Base-by-base conservation (phyloP, 2,329 filamentous ascomycete species). In the Zasmidium cellare region DNA sequence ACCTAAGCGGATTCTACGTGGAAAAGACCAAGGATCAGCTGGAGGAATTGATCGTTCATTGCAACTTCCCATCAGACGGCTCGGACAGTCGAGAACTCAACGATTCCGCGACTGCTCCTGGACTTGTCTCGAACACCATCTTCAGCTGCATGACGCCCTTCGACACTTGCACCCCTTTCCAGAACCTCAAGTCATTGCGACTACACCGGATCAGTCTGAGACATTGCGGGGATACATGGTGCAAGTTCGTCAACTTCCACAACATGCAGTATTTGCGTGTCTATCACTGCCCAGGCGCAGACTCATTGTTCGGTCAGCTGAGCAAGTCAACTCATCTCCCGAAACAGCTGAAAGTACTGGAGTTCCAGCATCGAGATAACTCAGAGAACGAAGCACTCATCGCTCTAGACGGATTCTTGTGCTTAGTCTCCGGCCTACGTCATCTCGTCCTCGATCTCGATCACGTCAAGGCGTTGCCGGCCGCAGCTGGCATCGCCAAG, bases 341-440 rank as follows among this genome's bases (percentile, higher is more conserved):
- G 0, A 74, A 73, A 46, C 74, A 74, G 54, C 71, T 81, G 3
- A 76, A 78, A 57, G 74, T 72, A 0, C 60, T 81, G 5, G 76
- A 79, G 46, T 69, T 80, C 55, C 79, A 80, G 64, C 77, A 80
- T 59, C 74, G 76, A 25, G 79, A 80, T 51, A 80, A 80, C 55
- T 46, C 65, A 1, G 79, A 81, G 55, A 76, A 78, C 31, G 78
- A 81, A 52, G 75, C 74, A 5, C 63, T 81, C 24, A 67, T 72
- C 1, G 79, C 79, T 1, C 67, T 81, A 20, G 78, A 81, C 41
- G 77, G 76, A 28, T 79, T 81, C 62, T 60, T 81, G 24, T 78
- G 76, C 47, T 68, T 80, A 3, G 76, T 80, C 0, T 74, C 76
- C 12, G 78, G 79, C 2, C 68, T 81, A 54, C 69, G 75, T 56